Base-by-base conservation (phyloP, 768 basidiomycete species). In the Boletus reticuloceps region DNA sequence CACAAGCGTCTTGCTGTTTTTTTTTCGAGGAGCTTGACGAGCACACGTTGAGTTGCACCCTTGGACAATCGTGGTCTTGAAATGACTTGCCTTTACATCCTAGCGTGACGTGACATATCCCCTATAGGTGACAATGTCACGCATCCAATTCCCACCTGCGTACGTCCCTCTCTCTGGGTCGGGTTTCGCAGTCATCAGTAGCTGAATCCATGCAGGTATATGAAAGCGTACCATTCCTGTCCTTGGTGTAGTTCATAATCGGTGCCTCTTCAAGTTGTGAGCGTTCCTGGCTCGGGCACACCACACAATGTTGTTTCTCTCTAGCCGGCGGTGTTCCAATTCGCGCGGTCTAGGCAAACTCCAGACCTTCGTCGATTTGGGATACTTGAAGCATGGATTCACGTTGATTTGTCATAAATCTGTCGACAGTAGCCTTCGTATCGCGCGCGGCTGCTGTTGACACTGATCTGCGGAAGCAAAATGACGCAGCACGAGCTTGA, bases 21-120 rank as follows among this genome's bases (percentile, higher is more conserved):
- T n/a, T 38, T 59, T 56, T 68, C 56, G 60, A 58, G 39, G 58
- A 5, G 11, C 59, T 69, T 67, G 64, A 61, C 36, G 58, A 25
- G 50, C 68, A 70, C 69, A 66, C 59, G 62, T 61, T 69, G 62
- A 69, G 67, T 59, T 50, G 66, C 48, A 68, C 60, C 61, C 16
- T 47, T 25, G 43, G 51, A 56, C 53, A 27, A 61, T 67, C 34
- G 66, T 69, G 63, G 67, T 65, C 58, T 58, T 64, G 66, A 55
- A 56, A 16, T 37, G 54, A 71, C 65, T 71, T 69, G 67, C 69
- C 68, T 71, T n/a, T 20, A 20, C 19, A 17, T 39, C 54, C 19
- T 22, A 48, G 22, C 38, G 69, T 71, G 67, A 69, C 38, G 68
- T 68, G 64, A 67, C 67, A 57, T 3, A 0, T 34, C 67, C 67